Evolutionary conservation across 371 early-diverging fungal genomes (phyloP).

Genomic region (Entomophthora muscae): DNA sequence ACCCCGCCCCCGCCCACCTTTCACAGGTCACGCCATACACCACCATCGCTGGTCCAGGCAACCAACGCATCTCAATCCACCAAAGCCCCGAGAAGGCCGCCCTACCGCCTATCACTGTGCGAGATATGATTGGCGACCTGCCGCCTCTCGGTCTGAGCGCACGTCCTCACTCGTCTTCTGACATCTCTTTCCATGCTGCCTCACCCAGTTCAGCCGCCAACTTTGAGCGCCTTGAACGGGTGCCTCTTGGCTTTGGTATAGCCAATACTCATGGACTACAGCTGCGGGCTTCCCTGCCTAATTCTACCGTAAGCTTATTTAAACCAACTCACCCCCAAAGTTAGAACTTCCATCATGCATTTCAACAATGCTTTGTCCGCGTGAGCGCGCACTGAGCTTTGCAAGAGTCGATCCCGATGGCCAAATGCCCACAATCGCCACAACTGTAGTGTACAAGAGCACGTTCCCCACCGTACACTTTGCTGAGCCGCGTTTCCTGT

Average conservation of each 20-base stretch:
- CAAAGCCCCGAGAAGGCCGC: background rate
- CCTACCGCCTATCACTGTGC: conserved; percentile 7
- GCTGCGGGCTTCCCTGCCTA: background rate
- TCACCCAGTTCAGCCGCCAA: background rate
- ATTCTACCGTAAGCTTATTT: background rate
- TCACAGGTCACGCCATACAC: background rate
- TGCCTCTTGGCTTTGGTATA: background rate
- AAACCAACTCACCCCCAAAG: no score
- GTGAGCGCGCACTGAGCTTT: background rate
- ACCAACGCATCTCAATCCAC: background rate
- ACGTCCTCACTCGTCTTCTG: background rate
- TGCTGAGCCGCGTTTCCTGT: conserved; percentile 9
- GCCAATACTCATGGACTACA: background rate
- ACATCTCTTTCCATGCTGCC: background rate
- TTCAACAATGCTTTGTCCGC: background rate
- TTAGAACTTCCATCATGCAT: background rate
- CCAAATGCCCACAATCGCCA: background rate
- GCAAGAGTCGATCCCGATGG: conserved; percentile 7
- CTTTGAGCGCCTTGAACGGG: background rate
- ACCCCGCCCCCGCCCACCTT: conserved; percentile 10
- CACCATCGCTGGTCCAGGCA: background rate
- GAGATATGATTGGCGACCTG: conserved; percentile 10
- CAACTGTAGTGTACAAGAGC: background rate
- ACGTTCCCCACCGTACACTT: conserved; percentile 9
- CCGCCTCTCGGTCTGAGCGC: conserved; percentile 2